Evolutionary conservation across 371 early-diverging fungal species (phyloP), one percentile per base, ranked within the genome.

Genomic region (Mortierella sp.): DNA sequence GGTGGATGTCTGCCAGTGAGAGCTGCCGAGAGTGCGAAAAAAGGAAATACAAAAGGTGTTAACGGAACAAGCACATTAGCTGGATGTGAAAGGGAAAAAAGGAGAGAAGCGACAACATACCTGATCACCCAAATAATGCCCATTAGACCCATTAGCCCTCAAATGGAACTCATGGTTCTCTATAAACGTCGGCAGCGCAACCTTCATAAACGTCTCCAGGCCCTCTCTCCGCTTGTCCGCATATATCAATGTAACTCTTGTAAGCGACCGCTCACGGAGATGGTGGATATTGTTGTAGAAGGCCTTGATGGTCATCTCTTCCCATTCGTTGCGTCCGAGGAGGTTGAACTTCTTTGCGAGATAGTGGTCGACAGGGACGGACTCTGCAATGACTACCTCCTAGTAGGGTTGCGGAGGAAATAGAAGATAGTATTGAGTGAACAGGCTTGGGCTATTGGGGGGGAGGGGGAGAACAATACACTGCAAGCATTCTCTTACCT

Each of bases 321-420:
- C 84, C 77, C 77, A 83, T 50, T 83, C 80, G 24, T 80, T 80
- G 69, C 69, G 53, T 2, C 84, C 84, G 14, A 83, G 54, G 24
- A 83, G 76, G 28, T 51, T 28, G 51, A 80, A 74, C n/a, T 59
- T 48, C 64, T 77, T 77, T 3, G 80, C 84, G n/a, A 83, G 75
- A 54, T 55, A 83, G 24, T 74, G 75, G 54, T 80, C 84, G 9
- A 83, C 51, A 0, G 77, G 77, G 19, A 77, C 53, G 9, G 80
- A 71, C 34, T 80, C 84, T 28, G 80, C 11, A 1, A 83, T n/a
- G 10, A 79, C 26, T 3, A 16, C 69, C 21, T 83, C 80, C 84
- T 83, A 24, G 5, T 54, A n/a, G n/a, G 3, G 54, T 19, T n/a
- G 24, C 21, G n/a, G n/a, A 24, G 5, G 26, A 40, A 16, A 37